Conservation (phyloP, 305 asterid species). For the Rubia tinctorum region DNA sequence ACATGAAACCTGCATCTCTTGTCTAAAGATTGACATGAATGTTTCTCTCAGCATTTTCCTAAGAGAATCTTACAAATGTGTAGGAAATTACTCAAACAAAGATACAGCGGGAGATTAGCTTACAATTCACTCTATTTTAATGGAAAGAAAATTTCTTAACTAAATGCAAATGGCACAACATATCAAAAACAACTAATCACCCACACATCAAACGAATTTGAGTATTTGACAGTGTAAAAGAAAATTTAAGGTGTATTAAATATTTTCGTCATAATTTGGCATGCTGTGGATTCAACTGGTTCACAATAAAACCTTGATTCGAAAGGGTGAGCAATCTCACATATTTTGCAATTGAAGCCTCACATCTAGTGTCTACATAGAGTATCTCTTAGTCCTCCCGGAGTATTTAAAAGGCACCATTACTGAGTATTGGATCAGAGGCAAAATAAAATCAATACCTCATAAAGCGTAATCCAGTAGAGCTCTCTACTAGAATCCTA, state of each 20-base stretch:
- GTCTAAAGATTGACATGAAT: not conserved
- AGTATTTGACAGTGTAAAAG: not conserved
- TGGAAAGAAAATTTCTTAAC: not conserved
- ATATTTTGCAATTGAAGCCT: not conserved
- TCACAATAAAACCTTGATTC: not conserved
- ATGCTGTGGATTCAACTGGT: not conserved
- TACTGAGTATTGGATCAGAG: not conserved
- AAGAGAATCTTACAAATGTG: not conserved
- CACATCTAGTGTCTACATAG: not conserved
- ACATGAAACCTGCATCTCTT: not conserved
- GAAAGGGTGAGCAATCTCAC: too few species aligned
- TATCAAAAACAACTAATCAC: not conserved
- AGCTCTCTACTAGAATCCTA: not conserved
- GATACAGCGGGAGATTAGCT: not conserved
- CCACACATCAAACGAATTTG: not conserved
- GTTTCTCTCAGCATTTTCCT: not conserved
- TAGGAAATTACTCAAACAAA: not conserved
- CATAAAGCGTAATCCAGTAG: not conserved
- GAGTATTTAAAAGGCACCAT: not conserved
- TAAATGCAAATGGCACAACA: not conserved
- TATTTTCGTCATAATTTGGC: not conserved
- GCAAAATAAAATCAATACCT: not conserved
- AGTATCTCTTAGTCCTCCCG: not conserved
- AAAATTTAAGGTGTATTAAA: not conserved
- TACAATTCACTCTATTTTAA: too few species aligned